Conservation (phyloP, 352 stramenopile species). For the Pythium monospermum region DNA sequence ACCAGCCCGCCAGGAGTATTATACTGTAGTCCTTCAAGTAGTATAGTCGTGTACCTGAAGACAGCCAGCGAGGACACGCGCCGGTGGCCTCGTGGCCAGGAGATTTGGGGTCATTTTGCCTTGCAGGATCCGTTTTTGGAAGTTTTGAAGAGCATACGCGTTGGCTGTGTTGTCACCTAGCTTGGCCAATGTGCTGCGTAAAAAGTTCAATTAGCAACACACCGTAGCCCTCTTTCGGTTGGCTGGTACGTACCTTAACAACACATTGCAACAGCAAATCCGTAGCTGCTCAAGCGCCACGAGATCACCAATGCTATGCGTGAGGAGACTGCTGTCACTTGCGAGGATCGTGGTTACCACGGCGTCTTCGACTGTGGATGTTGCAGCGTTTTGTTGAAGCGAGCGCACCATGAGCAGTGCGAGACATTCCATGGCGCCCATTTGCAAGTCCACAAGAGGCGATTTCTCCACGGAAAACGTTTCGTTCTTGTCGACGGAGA, state of each 20-base stretch:
- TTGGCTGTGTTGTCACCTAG: too few relatives aligned
- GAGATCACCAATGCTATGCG: background rate
- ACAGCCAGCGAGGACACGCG: slow-evolving; percentile 7
- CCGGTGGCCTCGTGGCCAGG: background rate
- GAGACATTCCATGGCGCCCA: slow-evolving; percentile 66
- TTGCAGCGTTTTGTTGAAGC: background rate
- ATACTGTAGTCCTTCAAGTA: too few relatives aligned
- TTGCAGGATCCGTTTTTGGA: slow-evolving; percentile 5
- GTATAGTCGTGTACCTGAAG: too few relatives aligned
- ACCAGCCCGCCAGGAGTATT: too few relatives aligned
- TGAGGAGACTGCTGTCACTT: too few relatives aligned
- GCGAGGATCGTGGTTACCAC: background rate
- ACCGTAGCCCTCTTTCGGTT: too few relatives aligned
- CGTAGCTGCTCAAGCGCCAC: slow-evolving; percentile 29
- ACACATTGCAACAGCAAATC: slow-evolving; percentile 60
- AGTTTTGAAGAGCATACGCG: background rate
- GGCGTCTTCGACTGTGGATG: slow-evolving; percentile 3
- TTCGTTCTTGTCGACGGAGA: slow-evolving; percentile 24
- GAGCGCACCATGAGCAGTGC: slow-evolving; percentile 32
- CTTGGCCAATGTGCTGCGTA: too few relatives aligned
- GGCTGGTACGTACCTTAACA: slow-evolving; percentile 49
- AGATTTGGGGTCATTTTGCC: background rate
- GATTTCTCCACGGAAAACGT: slow-evolving; percentile 21
- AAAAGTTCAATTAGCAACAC: too few relatives aligned
- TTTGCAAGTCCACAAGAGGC: slow-evolving; percentile 53